Percentiles rank a stretch among this genome's conserved stretches.
Conservation (phyloP, 495 filamentous ascomycete genomes). For the Xylaria nigripes region DNA sequence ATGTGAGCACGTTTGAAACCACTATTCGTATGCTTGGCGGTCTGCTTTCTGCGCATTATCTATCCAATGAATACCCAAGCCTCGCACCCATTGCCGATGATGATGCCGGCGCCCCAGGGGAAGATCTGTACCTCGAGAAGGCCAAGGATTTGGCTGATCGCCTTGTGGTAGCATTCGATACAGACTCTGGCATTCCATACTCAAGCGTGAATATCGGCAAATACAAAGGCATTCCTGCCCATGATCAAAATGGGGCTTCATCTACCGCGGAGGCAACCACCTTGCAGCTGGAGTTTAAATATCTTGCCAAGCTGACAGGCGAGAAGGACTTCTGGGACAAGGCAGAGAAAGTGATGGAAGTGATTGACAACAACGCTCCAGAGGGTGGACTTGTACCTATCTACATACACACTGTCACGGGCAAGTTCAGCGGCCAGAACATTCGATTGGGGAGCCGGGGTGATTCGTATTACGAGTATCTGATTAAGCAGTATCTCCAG, state of each 20-base stretch:
- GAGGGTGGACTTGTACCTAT: constrained; percentile 85
- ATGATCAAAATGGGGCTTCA: constrained; percentile 80
- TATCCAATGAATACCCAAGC: constrained; percentile 64
- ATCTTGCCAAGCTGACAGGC: constrained; percentile 88
- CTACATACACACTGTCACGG: constrained; percentile 72
- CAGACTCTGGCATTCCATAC: constrained; percentile 75
- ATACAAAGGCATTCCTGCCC: constrained; percentile 63
- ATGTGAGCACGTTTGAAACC: constrained; percentile 97
- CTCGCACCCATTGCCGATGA: constrained; percentile 59
- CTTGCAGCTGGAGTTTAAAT: constrained; percentile 94
- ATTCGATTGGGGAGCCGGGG: constrained; percentile 89
- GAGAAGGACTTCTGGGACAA: constrained; percentile 85
- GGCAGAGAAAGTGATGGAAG: constrained; percentile 83
- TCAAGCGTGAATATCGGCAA: constrained; percentile 83
- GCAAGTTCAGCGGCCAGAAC: constrained; percentile 70
- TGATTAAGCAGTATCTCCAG: constrained; percentile 94
- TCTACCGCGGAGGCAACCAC: constrained; percentile 90
- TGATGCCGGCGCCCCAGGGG: constrained; percentile 56
- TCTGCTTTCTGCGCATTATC: constrained; percentile 87
- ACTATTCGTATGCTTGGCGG: constrained; percentile 97
- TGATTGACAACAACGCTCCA: constrained; percentile 70
- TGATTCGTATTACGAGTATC: constrained; percentile 96
- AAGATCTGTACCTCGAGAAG: constrained; percentile 94
- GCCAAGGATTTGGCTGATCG: constrained; percentile 87
- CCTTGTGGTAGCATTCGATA: constrained; percentile 79